Base-by-base conservation (phyloP, 306 rosid genomes). In the Erythrophleum fordii region DNA sequence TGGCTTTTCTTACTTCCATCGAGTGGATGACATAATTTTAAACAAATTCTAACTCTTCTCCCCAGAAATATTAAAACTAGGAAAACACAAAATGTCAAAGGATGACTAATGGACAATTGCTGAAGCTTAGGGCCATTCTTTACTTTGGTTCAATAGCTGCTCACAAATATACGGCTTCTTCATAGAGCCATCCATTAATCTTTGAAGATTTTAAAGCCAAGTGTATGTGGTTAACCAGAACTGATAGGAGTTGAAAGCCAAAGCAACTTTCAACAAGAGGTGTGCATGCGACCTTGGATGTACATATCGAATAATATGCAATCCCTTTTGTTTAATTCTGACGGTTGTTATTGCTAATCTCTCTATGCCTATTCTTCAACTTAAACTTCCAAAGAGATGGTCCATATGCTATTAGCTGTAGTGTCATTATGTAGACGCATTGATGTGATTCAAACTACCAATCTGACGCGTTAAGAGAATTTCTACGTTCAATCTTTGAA, bases 71-170 rank as follows among this genome's bases (percentile, higher is more conserved):
- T 26, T 12, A 58, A 31, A 58, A n/a, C 13, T 23, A 1, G 22
- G 59, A 14, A 11, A 11, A 13, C 26, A 7, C 5, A 0, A 23
- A 26, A 20, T 55, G 28, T 20, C 14, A 22, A 55, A 11, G 53
- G 45, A 42, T 23, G 65, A 35, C 82, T 18, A 60, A 37, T 28
- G 74, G 85, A 70, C 62, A 82, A 72, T 65, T 13, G 46, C 56
- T 46, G 60, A 45, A 37, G 75, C 52, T 31, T 42, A 35, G 60
- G 86, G 65, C 53, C 80, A 65, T 53, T 65, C 75, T 72, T 77
- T 28, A 8, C 67, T 34, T 22, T 66, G 52, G 64, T 60, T 70
- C 78, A 70, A 60, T 45, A 11, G 20, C 77, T 70, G 70, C 64
- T 16, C 49, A 28, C 29, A 23, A 31, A 65, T 41, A 14, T 28